Percentiles rank a stretch among this genome's conserved stretches.
Conservation (phyloP, 73 alveolate species). For the Effrenium voratum region DNA sequence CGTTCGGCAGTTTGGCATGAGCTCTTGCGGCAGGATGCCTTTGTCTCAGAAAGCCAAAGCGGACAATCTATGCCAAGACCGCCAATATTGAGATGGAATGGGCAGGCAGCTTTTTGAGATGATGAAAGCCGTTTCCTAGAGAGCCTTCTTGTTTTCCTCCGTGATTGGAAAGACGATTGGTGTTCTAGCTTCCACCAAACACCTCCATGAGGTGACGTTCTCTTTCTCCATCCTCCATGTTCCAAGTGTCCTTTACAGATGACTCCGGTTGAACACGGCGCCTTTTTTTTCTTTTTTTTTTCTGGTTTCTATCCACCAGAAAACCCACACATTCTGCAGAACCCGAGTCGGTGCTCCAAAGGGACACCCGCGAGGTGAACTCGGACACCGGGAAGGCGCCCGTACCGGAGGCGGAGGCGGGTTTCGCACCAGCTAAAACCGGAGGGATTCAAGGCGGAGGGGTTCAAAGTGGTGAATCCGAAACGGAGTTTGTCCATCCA, state of each 20-base stretch:
- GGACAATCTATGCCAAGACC: neutral
- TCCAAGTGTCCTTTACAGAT: neutral
- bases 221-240: neutral
- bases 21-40: too few relatives aligned
- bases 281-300: neutral
- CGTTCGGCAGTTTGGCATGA: too few relatives aligned
- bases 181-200: neutral
- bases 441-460: too few relatives aligned
- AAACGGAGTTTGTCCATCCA: neutral
- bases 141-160: neutral
- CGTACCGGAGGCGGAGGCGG: constrained; percentile 55
- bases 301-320: too few relatives aligned
- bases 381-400: constrained; percentile 70
- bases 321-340: neutral
- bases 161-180: neutral
- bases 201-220: neutral
- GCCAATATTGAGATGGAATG: neutral
- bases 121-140: neutral
- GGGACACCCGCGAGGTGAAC: constrained; percentile 15
- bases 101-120: neutral
- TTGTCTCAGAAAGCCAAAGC: neutral
- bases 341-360: neutral
- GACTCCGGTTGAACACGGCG: neutral
- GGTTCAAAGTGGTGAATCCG: neutral
- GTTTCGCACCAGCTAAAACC: too few relatives aligned